A percentile compares a stretch with the other conserved stretches of the same genome.
Evolutionary conservation across 495 filamentous ascomycete genomes (phyloP).

Genomic region (Talaromyces proteolyticus): DNA sequence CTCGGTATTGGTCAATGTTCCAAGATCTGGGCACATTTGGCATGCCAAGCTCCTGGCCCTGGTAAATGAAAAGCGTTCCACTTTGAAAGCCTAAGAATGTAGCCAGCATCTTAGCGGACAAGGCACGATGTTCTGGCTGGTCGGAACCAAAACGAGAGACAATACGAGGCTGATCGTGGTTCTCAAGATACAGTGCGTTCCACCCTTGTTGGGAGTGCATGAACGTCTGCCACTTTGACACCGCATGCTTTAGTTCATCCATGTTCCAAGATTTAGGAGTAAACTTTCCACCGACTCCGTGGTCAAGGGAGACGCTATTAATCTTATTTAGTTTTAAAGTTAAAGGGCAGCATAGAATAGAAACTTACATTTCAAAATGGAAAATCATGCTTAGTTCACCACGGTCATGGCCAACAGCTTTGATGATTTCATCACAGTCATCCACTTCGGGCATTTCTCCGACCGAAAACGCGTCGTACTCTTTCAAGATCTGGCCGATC

Average conservation of each 20-base stretch:
- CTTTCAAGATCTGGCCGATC: conserved; percentile 54
- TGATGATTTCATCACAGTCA: conserved; percentile 54
- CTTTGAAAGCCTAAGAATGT: conserved; percentile 51
- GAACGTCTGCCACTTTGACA: conserved; percentile 60
- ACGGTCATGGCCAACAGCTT: conserved; percentile 49
- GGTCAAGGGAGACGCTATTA: conserved; percentile 56
- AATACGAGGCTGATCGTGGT: conserved; percentile 64
- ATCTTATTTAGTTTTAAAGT: no score
- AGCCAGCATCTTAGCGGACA: conserved; percentile 58
- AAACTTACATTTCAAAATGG: conserved; percentile 67
- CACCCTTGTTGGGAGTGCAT: conserved; percentile 66
- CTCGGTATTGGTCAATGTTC: conserved; percentile 64
- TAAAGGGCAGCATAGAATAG: no score
- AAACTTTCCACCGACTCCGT: conserved; percentile 46
- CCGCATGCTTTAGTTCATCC: conserved; percentile 48
- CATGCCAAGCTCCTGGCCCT: conserved; percentile 77
- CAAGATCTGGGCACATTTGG: conserved; percentile 61
- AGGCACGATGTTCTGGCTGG: conserved; percentile 34
- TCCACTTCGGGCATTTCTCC: conserved; percentile 63
- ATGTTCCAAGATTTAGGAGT: conserved; percentile 48
- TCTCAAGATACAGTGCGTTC: conserved; percentile 69
- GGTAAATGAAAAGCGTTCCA: conserved; percentile 69
- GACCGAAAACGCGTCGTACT: conserved; percentile 64
- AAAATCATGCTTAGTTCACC: conserved; percentile 72
- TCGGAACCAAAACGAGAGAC: conserved; percentile 54